phyloP scores from a whole-genome alignment of 1,139 yeast species.

The Arxiozyma slooffiae region DNA sequence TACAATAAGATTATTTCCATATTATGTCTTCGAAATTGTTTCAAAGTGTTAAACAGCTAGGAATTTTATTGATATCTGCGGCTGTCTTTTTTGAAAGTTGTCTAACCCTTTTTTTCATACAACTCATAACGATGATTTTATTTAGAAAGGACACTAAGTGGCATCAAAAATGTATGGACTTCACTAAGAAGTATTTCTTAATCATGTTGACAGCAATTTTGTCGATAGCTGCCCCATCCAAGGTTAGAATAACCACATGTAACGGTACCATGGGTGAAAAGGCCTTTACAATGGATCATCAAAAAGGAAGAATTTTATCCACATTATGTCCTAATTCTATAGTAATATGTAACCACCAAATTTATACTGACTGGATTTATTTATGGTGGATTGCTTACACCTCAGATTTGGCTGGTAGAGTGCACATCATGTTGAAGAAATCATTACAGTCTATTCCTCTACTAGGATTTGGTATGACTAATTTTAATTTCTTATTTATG shows the following conservation, averaged over 20 bases:
- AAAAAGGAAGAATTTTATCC: slow-evolving; percentile 19
- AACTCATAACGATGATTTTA: slow-evolving; percentile 8
- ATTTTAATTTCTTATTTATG: slow-evolving; percentile 68
- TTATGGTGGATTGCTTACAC: slow-evolving; percentile 82
- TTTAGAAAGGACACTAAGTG: slow-evolving; percentile 10
- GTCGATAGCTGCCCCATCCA: slow-evolving; percentile 27
- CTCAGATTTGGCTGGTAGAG: slow-evolving; percentile 50
- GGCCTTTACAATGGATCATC: slow-evolving; percentile 17
- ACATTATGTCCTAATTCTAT: slow-evolving; percentile 19
- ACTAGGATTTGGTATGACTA: slow-evolving; percentile 80
- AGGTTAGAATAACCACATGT: slow-evolving; percentile 27
- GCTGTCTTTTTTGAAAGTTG: slow-evolving; percentile 16
- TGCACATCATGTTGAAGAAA: slow-evolving; percentile 68
- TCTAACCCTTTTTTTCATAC: slow-evolving; percentile 16
- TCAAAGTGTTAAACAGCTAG: slow-evolving; percentile 3
- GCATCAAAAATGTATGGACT: slow-evolving; percentile 18
- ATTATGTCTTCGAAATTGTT: background rate
- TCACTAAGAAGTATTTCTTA: slow-evolving; percentile 26
- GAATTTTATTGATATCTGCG: slow-evolving; percentile 6
- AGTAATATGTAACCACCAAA: slow-evolving; percentile 68
- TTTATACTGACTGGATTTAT: slow-evolving; percentile 90
- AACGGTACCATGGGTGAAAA: slow-evolving; percentile 21
- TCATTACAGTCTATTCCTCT: slow-evolving; percentile 68
- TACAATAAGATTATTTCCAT: background rate
- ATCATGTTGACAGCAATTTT: slow-evolving; percentile 23